phyloP scores from a whole-genome alignment of 176 grass and related monocot genomes.

The bread wheat (Triticum aestivum) region DNA sequence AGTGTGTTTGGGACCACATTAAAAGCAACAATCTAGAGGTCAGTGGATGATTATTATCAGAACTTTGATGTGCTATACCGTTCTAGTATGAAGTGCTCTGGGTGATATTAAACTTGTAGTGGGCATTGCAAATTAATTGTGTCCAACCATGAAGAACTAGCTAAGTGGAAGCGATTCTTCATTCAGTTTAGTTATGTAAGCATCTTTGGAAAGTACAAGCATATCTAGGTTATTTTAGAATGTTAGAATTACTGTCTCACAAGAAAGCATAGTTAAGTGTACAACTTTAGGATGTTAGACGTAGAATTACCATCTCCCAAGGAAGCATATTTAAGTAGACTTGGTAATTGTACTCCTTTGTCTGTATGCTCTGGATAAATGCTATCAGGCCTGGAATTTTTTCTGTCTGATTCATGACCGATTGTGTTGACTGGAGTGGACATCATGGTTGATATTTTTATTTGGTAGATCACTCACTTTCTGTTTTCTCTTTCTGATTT shows the following conservation, averaged over 20 bases:
- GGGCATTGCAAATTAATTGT: neutral
- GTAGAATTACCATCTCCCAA: neutral
- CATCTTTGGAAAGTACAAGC: neutral
- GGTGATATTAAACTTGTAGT: neutral
- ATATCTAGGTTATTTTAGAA: neutral
- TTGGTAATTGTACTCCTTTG: neutral
- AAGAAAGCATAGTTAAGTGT: slow-evolving; percentile 13
- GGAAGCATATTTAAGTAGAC: slow-evolving; percentile 5
- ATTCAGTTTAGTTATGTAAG: neutral
- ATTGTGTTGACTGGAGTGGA: slow-evolving; percentile 33
- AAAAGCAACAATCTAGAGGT: slow-evolving; percentile 94
- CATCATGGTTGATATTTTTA: neutral
- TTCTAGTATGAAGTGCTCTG: neutral
- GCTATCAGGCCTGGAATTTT: slow-evolving; percentile 12
- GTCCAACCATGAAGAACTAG: slow-evolving; percentile 11
- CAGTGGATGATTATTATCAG: slow-evolving; percentile 36
- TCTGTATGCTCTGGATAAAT: neutral
- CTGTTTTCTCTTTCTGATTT: slow-evolving; percentile 28
- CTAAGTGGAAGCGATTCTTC: neutral
- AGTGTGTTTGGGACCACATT: slow-evolving; percentile 92
- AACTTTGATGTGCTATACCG: slow-evolving; percentile 15
- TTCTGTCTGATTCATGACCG: neutral
- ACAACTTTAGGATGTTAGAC: neutral
- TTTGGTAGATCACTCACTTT: slow-evolving; percentile 1
- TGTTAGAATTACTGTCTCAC: neutral